Base-by-base conservation (phyloP, 2,329 filamentous ascomycete genomes). In the Cladosporium cucumerinum region DNA sequence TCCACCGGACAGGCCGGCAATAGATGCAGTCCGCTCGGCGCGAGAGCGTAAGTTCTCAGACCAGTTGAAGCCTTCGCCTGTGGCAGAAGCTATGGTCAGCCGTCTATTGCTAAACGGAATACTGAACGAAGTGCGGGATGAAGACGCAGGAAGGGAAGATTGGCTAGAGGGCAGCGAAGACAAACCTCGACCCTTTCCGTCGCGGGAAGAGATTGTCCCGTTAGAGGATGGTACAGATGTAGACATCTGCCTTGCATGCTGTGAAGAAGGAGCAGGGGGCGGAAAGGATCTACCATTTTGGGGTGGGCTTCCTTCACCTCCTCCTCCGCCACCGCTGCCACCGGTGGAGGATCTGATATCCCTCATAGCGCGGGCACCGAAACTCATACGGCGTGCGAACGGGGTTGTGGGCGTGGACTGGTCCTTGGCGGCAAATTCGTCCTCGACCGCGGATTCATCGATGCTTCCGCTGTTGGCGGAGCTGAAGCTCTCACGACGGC, bases 11-110 rank as follows among this genome's bases (percentile, higher is more conserved):
- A 57, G 57, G 12, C 63, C 69, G 65, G 89, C 84, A 73, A 87
- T 89, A 18, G 74, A 81, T 18, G 59, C 32, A 51, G 76, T 76
- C 79, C 92, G 93, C 82, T 96, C 92, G 73, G 93, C 93, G 76
- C 93, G 90, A 74, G 89, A 90, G 79, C 93, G 92, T 84, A 97
- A 87, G 82, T 96, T 93, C 82, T 97, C 94, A 76, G 92, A 92
- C 90, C 94, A 97, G 81, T 96, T 96, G 85, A 96, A 97, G 78
- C 91, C 92, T 85, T 95, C 92, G 84, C 92, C 90, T 93, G 86
- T 80, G 79, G 84, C 85, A 82, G 79, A 78, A 55, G 60, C 60
- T 62, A 62, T 62, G 60, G 60, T 62, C 60, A 62, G 60, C 60
- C 60, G 60, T 62, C 60, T 62, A 62, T 62, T 62, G 60, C 60